These are phyloP conservation scores for Kodamaea fukazawae DNA, from an alignment of 805 yeast species.

Conservation along the genomic window DNA sequence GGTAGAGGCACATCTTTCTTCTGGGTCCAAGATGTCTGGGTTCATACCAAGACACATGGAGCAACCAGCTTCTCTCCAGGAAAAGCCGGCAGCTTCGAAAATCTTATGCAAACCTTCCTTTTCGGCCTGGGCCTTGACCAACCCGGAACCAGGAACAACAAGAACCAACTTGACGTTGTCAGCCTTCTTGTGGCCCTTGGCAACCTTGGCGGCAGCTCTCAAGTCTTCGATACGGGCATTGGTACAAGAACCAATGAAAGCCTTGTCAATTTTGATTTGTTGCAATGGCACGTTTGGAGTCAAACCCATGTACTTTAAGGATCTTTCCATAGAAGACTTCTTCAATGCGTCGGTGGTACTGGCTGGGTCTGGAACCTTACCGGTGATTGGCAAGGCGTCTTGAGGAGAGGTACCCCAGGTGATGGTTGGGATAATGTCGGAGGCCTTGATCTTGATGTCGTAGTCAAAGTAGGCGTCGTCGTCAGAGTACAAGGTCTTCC, in stretches of 20 bases:
- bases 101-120: conserved; percentile 90
- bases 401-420: conserved; percentile 99
- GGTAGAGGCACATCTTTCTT: conserved; percentile 97
- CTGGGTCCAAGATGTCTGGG: conserved; percentile 92
- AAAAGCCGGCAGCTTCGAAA: conserved; percentile 89
- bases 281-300: conserved; percentile 74
- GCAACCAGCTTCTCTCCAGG: conserved; percentile 99
- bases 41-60: conserved; percentile 99
- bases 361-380: conserved; percentile 87
- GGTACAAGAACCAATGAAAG: conserved; percentile 97
- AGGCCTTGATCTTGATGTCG: conserved; percentile 76
- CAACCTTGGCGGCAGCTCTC: conserved; percentile 92
- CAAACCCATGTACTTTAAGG: conserved; percentile 90
- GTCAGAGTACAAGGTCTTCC: conserved; percentile 86
- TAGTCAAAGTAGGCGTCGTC: conserved; percentile 86
- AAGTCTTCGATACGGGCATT: conserved; percentile 97
- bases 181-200: conserved; percentile 86
- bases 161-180: conserved; percentile 74
- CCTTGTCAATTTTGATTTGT: conserved; percentile 83
- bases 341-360: conserved; percentile 65
- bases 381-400: conserved; percentile 95
- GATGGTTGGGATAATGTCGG: conserved; percentile 89
- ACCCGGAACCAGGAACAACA: conserved; percentile 97
- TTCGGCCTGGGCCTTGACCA: conserved; percentile 92
- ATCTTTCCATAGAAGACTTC: conserved; percentile 84